phyloP scores from a whole-genome alignment of 345 rosid genomes.

The Aurinia saxatilis region DNA sequence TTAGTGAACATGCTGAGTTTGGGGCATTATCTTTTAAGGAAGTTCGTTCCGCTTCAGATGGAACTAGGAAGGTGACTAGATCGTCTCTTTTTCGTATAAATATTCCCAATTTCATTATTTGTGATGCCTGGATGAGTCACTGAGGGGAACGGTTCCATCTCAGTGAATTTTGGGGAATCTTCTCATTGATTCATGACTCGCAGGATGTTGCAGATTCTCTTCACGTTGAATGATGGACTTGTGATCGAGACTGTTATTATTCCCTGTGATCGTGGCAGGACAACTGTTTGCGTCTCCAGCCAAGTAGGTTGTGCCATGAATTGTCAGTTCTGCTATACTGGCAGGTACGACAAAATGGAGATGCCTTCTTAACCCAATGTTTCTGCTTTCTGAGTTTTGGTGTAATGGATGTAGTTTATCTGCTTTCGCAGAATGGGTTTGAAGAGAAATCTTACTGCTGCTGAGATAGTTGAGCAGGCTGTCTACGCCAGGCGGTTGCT shows the following conservation, averaged over 20 bases:
- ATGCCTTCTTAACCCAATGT: background rate
- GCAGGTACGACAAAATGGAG: conserved; percentile 45
- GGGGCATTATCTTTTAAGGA: conserved; percentile 65
- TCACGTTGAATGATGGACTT: conserved; percentile 69
- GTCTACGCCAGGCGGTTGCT: conserved; percentile 63
- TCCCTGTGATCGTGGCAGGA: conserved; percentile 84
- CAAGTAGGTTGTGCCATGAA: conserved; percentile 96
- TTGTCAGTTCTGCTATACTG: conserved; percentile 94
- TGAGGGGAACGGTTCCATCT: background rate
- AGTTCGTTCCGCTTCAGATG: conserved; percentile 63
- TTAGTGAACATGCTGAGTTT: conserved; percentile 53
- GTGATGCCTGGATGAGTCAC: background rate
- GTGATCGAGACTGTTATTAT: conserved; percentile 77
- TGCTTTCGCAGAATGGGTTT: conserved; percentile 64
- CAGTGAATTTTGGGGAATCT: conserved; percentile 19
- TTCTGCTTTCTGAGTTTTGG: background rate
- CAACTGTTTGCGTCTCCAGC: conserved; percentile 88
- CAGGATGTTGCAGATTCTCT: conserved; percentile 94
- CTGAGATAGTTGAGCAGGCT: conserved; percentile 91
- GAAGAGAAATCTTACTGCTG: conserved; percentile 74
- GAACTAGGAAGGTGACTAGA: conserved; percentile 71
- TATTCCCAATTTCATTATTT: background rate
- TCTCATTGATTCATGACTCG: conserved; percentile 61
- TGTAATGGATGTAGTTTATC: background rate
- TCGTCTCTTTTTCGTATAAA: background rate